Percentiles rank a stretch among this genome's conserved stretches.
Conservation (phyloP, 495 filamentous ascomycete species). For the Podospora bellae-mahoneyi region DNA sequence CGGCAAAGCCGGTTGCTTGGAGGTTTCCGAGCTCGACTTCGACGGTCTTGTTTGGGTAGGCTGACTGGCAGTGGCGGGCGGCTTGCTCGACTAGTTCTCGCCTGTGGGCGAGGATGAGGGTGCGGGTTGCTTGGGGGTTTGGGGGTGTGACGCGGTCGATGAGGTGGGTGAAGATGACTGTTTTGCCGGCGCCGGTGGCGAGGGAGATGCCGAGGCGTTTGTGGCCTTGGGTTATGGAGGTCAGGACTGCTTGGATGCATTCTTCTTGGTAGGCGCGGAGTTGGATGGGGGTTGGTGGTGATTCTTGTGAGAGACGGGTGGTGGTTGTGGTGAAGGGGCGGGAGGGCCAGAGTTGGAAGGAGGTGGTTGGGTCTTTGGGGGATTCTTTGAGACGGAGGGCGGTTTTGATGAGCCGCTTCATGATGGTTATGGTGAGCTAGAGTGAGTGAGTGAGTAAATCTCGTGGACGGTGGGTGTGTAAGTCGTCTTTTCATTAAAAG, state of each 20-base stretch:
- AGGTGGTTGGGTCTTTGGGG: slow-evolving; percentile 4
- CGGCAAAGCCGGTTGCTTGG: slow-evolving; percentile 70
- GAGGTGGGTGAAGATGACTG: slow-evolving; percentile 94
- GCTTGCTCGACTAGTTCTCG: slow-evolving; percentile 96
- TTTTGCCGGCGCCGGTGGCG: slow-evolving; percentile 92
- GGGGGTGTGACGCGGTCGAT: slow-evolving; percentile 70
- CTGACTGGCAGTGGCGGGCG: slow-evolving; percentile 69
- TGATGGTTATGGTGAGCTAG: background rate
- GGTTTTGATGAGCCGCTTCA: slow-evolving; percentile 1
- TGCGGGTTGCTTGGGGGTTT: slow-evolving; percentile 61
- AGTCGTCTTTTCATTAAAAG: background rate
- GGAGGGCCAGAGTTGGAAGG: background rate
- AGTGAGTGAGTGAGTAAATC: background rate
- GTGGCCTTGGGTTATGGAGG: slow-evolving; percentile 66
- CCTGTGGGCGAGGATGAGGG: slow-evolving; percentile 88
- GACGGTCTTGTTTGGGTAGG: slow-evolving; percentile 74
- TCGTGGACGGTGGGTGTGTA: background rate
- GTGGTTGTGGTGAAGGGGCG: background rate
- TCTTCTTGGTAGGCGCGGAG: slow-evolving; percentile 81
- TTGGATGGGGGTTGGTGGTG: slow-evolving; percentile 36
- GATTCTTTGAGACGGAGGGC: slow-evolving; percentile 2
- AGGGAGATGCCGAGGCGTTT: slow-evolving; percentile 83
- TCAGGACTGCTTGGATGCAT: slow-evolving; percentile 82
- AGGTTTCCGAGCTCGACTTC: slow-evolving; percentile 87
- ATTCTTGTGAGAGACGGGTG: background rate